phyloP scores from a whole-genome alignment of 2,329 filamentous ascomycete species.

The Mariannaea sp. region DNA sequence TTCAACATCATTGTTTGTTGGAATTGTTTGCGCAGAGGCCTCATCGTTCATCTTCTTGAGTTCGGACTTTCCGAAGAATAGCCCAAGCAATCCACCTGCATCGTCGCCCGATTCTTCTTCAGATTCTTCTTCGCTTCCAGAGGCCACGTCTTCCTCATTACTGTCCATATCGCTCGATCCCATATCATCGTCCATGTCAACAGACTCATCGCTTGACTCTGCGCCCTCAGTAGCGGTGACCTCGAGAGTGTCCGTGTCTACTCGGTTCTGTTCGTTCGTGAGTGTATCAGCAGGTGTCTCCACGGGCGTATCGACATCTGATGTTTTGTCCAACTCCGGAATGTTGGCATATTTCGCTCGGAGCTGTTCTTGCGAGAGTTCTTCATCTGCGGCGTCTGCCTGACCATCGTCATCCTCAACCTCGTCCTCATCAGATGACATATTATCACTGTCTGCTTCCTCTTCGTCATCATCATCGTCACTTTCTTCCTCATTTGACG shows the following conservation, averaged over 20 bases:
- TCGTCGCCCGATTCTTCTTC: slow-evolving; percentile 50
- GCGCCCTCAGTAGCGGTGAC: slow-evolving; percentile 31
- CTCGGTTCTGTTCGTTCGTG: slow-evolving; percentile 27
- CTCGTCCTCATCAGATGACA: slow-evolving; percentile 65
- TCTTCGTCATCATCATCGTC: slow-evolving; percentile 51
- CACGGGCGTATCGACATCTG: slow-evolving; percentile 31
- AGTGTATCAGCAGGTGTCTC: slow-evolving; percentile 25
- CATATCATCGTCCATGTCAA: slow-evolving; percentile 71
- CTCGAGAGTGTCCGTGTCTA: slow-evolving; percentile 32
- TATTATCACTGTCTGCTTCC: slow-evolving; percentile 53
- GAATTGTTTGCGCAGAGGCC: slow-evolving; percentile 28
- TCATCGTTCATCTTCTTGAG: slow-evolving; percentile 57
- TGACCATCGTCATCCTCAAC: slow-evolving; percentile 63
- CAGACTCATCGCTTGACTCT: slow-evolving; percentile 66
- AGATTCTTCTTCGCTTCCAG: slow-evolving; percentile 49
- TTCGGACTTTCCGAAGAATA: slow-evolving; percentile 65
- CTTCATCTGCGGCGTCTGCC: slow-evolving; percentile 62
- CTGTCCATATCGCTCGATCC: slow-evolving; percentile 59
- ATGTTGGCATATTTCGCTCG: slow-evolving; percentile 71
- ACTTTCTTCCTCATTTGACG: slow-evolving; percentile 46
- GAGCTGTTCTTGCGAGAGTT: slow-evolving; percentile 71
- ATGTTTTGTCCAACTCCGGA: slow-evolving; percentile 50
- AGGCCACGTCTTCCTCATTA: slow-evolving; percentile 49
- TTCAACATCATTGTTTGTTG: slow-evolving; percentile 35
- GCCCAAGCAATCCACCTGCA: slow-evolving; percentile 56